phyloP scores from a whole-genome alignment of 2,329 filamentous ascomycete genomes.

The Cercospora citrullina region DNA sequence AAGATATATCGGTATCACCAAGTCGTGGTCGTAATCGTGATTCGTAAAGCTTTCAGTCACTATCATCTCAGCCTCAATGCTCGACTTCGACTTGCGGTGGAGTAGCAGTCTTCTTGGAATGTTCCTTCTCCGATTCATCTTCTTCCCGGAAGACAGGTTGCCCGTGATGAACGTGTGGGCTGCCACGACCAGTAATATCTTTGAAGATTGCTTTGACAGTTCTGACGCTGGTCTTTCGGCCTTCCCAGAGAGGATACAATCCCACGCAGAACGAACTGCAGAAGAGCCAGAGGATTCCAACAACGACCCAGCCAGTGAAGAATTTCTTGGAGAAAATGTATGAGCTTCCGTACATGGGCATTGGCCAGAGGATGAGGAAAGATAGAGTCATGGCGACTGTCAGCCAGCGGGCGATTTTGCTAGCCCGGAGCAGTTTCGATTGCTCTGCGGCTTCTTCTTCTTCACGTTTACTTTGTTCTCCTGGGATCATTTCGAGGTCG shows the following conservation, averaged over 20 bases:
- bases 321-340: slow-evolving; percentile 83
- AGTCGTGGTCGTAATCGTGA: neutral
- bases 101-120: slow-evolving; percentile 33
- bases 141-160: slow-evolving; percentile 34
- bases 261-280: slow-evolving; percentile 71
- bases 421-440: slow-evolving; percentile 46
- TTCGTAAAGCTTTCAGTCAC: neutral
- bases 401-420: slow-evolving; percentile 56
- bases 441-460: slow-evolving; percentile 47
- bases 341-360: slow-evolving; percentile 80
- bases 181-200: slow-evolving; percentile 54
- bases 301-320: slow-evolving; percentile 58
- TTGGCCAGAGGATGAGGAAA: slow-evolving; percentile 82
- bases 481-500: slow-evolving; percentile 65
- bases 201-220: slow-evolving; percentile 62
- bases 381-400: slow-evolving; percentile 67
- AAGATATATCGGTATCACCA: neutral
- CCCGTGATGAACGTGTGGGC: slow-evolving; percentile 35
- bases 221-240: slow-evolving; percentile 63
- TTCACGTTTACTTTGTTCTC: slow-evolving; percentile 44
- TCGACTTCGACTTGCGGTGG: slow-evolving; percentile 33
- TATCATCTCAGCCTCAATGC: neutral
- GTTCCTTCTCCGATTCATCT: slow-evolving; percentile 31
- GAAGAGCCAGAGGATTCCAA: slow-evolving; percentile 78
- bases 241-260: slow-evolving; percentile 79